phyloP scores from a whole-genome alignment of 805 yeast species.

The Torulaspora delbrueckii region DNA sequence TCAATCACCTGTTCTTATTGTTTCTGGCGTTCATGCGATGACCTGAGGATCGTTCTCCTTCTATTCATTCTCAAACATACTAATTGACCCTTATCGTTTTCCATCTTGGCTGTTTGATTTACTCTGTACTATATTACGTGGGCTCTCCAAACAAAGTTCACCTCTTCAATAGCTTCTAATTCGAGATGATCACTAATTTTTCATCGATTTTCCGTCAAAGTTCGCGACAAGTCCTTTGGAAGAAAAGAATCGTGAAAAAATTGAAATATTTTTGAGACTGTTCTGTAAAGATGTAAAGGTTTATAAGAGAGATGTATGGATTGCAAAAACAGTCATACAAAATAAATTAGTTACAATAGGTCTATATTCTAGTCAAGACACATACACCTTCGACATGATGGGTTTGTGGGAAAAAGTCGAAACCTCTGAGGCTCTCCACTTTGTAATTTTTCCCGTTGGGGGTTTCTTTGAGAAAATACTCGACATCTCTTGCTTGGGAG shows the following conservation, averaged over 20 bases:
- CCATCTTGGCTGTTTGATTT: constrained; percentile 66
- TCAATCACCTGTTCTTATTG: background rate
- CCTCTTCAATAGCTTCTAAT: background rate
- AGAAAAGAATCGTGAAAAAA: background rate
- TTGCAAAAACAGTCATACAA: background rate
- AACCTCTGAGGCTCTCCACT: constrained; percentile 83
- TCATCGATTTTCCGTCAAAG: background rate
- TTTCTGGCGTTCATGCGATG: background rate
- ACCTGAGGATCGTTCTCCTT: background rate
- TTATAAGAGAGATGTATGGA: background rate
- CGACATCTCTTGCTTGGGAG: constrained; percentile 92
- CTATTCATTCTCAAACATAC: constrained; percentile 51
- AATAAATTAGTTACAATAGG: background rate
- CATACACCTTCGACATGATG: constrained; percentile 90
- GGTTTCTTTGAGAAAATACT: constrained; percentile 69
- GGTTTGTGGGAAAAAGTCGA: constrained; percentile 95
- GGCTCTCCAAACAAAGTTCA: background rate
- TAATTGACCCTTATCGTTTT: constrained; percentile 99
- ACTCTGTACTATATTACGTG: constrained; percentile 5
- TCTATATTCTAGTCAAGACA: constrained; percentile 37
- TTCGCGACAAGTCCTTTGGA: background rate
- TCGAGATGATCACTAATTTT: constrained; percentile 1
- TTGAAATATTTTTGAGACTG: background rate
- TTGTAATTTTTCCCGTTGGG: constrained; percentile 56
- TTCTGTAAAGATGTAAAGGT: background rate